Conservation (phyloP, 139 green algal genomes). For the Asterochloris sp. region DNA sequence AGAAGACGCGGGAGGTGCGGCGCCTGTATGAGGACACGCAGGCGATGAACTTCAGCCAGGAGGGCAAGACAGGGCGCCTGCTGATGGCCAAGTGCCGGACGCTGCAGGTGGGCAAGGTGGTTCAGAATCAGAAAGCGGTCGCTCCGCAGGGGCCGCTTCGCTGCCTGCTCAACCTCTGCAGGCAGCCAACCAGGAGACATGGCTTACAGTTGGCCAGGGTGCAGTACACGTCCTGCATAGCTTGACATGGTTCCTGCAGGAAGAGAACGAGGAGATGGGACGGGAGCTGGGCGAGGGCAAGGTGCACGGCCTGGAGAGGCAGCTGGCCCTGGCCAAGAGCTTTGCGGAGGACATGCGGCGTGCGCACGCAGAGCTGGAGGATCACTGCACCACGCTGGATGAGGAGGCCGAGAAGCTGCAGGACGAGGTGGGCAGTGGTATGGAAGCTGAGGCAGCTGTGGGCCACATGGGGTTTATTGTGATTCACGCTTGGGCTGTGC, state of each 20-base stretch:
- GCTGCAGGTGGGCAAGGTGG: slow-evolving; percentile 34
- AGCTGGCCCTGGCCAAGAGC: slow-evolving; percentile 38
- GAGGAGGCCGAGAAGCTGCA: slow-evolving; percentile 58
- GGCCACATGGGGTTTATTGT: neutral
- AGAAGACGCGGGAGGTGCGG: slow-evolving; percentile 47
- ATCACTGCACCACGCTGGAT: slow-evolving; percentile 42
- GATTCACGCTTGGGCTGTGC: neutral
- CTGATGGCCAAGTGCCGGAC: slow-evolving; percentile 78
- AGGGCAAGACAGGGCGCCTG: slow-evolving; percentile 69
- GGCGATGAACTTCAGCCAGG: slow-evolving; percentile 63
- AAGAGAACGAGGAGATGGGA: slow-evolving; percentile 82
- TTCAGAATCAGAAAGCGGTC: no score
- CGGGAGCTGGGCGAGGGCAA: slow-evolving; percentile 66
- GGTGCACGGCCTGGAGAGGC: slow-evolving; percentile 46
- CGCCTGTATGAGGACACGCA: slow-evolving; percentile 62
- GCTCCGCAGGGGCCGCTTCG: no score
- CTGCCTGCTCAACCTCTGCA: no score
- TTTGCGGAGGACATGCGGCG: slow-evolving; percentile 43
- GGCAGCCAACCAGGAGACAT: no score
- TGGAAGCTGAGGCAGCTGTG: neutral
- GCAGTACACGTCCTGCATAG: no score
- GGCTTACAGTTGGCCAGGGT: no score
- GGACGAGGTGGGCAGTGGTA: slow-evolving; percentile 23
- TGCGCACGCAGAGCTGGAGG: slow-evolving; percentile 38
- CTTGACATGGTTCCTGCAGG: slow-evolving; percentile 20